Percentiles rank a stretch among this genome's conserved stretches.
phyloP scores from a whole-genome alignment of 352 stramenopile genomes.

The Phytophthora europaea region DNA sequence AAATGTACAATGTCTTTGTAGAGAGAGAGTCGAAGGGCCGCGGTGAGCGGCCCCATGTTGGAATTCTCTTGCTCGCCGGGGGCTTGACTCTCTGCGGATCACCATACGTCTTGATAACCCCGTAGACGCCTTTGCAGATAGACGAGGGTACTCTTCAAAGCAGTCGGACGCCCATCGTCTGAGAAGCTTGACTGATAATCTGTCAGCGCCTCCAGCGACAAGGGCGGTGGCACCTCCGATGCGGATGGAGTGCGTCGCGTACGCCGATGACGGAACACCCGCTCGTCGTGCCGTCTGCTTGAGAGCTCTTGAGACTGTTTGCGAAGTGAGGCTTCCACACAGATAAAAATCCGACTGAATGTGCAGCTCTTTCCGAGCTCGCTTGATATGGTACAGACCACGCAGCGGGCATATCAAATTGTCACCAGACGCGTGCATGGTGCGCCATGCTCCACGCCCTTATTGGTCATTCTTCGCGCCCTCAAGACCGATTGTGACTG shows the following conservation, averaged over 20 bases:
- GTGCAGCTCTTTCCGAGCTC: neutral
- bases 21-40: neutral
- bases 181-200: constrained; percentile 24
- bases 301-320: constrained; percentile 1
- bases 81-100: constrained; percentile 9
- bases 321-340: constrained; percentile 6
- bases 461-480: constrained; percentile 28
- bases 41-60: constrained; percentile 27
- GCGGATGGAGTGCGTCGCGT: constrained; percentile 28
- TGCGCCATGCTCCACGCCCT: constrained; percentile 16
- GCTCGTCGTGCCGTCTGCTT: neutral
- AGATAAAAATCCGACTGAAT: constrained; percentile 1
- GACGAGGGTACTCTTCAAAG: constrained; percentile 28
- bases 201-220: constrained; percentile 12
- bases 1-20: no score
- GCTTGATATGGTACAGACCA: constrained; percentile 7
- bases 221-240: constrained; percentile 28
- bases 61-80: constrained; percentile 4
- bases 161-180: constrained; percentile 20
- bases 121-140: constrained; percentile 7
- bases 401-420: constrained; percentile 2
- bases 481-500: constrained; percentile 20
- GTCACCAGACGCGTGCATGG: constrained; percentile 26
- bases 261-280: neutral
- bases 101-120: constrained; percentile 24